Percentiles rank a stretch among this genome's conserved stretches.
These are phyloP conservation scores for Pholiota adiposa DNA, from an alignment of 1,284 basidiomycete species.

Conservation along the genomic window DNA sequence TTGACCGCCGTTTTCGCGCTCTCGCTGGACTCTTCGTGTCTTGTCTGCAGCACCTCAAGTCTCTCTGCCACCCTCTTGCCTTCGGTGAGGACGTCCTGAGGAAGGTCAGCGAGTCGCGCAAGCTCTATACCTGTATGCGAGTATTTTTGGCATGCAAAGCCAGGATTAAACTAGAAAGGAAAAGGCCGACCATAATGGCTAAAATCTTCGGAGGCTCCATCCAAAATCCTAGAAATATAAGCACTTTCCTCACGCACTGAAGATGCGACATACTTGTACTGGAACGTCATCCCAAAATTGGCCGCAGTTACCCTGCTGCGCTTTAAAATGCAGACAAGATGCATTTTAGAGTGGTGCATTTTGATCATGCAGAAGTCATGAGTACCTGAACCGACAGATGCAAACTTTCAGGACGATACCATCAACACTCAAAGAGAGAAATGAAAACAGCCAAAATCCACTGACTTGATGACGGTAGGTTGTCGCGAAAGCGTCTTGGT, in stretches of 20 bases:
- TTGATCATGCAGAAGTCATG: conserved; percentile 13
- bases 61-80: conserved; percentile 63
- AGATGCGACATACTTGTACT: conserved; percentile 64
- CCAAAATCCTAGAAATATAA: conserved; percentile 54
- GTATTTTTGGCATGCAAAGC: not conserved
- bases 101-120: conserved; percentile 83
- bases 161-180: not conserved
- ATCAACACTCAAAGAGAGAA: not conserved
- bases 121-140: conserved; percentile 70
- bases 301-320: conserved; percentile 53
- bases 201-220: conserved; percentile 60
- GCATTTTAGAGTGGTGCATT: not conserved
- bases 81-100: conserved; percentile 65
- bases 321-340: conserved; percentile 34
- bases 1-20: conserved; percentile 61
- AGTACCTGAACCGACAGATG: conserved; percentile 83
- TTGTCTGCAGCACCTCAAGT: conserved; percentile 64
- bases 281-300: conserved; percentile 73
- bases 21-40: conserved; percentile 60
- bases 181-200: conserved; percentile 65
- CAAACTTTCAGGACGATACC: conserved; percentile 50
- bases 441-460: conserved; percentile 1
- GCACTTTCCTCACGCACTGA: not conserved
- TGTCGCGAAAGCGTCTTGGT: conserved; percentile 71
- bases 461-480: conserved; percentile 76